These are phyloP conservation scores for Cladosporium oxysporum DNA, from an alignment of 2,329 filamentous ascomycete species.

Conservation along the genomic window DNA sequence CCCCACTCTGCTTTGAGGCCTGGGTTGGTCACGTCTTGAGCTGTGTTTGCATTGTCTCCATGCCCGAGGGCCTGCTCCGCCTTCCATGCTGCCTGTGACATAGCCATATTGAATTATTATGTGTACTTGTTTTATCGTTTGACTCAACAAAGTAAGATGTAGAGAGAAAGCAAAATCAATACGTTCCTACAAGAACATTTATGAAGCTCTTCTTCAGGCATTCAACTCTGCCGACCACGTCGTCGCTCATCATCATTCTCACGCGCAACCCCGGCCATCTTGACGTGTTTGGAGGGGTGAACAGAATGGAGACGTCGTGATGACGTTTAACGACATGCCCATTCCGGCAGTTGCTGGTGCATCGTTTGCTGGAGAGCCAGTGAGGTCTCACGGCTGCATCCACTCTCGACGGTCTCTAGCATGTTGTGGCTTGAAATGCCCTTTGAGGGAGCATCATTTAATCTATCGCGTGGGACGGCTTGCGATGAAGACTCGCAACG, in stretches of 20 bases:
- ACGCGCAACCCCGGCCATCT: background rate
- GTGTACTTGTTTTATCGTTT: background rate
- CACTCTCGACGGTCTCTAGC: background rate
- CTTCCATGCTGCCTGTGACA: conserved; percentile 66
- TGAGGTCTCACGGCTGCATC: background rate
- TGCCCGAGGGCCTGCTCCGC: conserved; percentile 71
- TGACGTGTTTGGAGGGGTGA: conserved; percentile 13
- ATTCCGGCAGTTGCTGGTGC: background rate
- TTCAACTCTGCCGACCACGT: background rate
- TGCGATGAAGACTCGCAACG: background rate
- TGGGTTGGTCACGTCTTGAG: conserved; percentile 72
- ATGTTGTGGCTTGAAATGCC: conserved; percentile 1
- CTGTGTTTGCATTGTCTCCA: conserved; percentile 62
- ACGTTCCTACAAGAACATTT: background rate
- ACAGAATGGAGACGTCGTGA: background rate
- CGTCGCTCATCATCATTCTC: background rate
- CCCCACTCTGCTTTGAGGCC: conserved; percentile 53
- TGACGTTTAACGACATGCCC: background rate
- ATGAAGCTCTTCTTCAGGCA: background rate
- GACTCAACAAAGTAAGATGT: background rate
- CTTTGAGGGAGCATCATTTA: conserved; percentile 1
- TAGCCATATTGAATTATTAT: conserved; percentile 37
- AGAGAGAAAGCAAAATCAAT: background rate
- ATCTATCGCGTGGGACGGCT: conserved; percentile 5
- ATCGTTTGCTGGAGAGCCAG: background rate